Percentiles rank a stretch among this genome's conserved stretches.
Evolutionary conservation across 2,329 filamentous ascomycete genomes (phyloP).

Genomic region (Orbilia javanica): DNA sequence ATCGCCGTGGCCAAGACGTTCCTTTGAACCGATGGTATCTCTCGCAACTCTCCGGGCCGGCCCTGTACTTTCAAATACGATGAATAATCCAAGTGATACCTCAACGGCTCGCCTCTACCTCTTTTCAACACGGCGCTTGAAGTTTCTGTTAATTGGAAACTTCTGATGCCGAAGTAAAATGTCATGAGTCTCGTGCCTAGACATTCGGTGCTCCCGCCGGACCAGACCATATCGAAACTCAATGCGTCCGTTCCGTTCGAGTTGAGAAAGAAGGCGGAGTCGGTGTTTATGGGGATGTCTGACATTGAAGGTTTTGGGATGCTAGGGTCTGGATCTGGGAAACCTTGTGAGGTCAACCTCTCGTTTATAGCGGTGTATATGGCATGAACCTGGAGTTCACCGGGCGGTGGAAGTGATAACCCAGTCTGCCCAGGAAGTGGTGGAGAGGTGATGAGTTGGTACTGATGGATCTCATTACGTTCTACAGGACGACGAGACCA

Average conservation of each 20-base stretch:
- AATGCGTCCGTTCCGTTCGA: conserved; percentile 56
- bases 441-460: conserved; percentile 49
- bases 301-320: conserved; percentile 48
- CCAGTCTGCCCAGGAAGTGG: not conserved
- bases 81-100: conserved; percentile 55
- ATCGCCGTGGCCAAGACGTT: conserved; percentile 46
- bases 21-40: conserved; percentile 51
- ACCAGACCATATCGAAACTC: conserved; percentile 56
- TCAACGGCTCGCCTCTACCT: conserved; percentile 25
- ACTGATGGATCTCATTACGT: conserved; percentile 55
- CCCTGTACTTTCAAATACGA: conserved; percentile 31
- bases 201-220: conserved; percentile 48
- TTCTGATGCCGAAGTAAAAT: conserved; percentile 54
- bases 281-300: conserved; percentile 41
- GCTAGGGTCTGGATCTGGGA: conserved; percentile 21
- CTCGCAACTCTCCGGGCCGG: conserved; percentile 1
- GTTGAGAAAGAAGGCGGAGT: conserved; percentile 53
- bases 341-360: conserved; percentile 11
- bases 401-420: not conserved
- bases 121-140: conserved; percentile 42
- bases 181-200: conserved; percentile 53
- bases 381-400: conserved; percentile 41
- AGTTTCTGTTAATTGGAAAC: conserved; percentile 54
- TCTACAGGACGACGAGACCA: conserved; percentile 41
- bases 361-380: conserved; percentile 51